These are phyloP conservation scores for Plectranthus barbatus DNA, from an alignment of 257 asterid genomes.

Conservation along the genomic window DNA sequence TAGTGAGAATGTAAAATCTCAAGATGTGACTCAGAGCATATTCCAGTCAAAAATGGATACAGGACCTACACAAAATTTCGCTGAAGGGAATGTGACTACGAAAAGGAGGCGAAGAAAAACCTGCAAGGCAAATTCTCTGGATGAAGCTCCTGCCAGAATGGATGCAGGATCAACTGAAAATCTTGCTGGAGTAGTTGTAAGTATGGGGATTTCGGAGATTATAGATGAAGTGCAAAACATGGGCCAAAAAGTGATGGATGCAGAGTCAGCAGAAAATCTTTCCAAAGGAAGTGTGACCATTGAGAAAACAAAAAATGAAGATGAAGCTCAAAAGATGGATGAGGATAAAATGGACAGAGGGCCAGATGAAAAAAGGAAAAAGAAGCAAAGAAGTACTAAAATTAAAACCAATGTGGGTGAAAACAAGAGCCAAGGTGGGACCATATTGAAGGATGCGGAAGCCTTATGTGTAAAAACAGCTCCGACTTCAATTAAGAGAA, in stretches of 20 bases:
- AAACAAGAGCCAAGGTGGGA: background rate
- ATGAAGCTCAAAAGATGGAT: background rate
- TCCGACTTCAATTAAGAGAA: constrained; percentile 31
- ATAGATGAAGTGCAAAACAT: constrained; percentile 7
- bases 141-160: background rate
- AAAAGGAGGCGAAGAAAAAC: background rate
- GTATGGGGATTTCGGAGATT: background rate
- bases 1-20: background rate
- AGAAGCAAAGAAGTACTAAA: background rate
- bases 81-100: constrained; percentile 1
- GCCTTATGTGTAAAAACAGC: constrained; percentile 7
- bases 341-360: background rate
- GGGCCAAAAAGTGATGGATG: background rate
- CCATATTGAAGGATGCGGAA: constrained; percentile 14
- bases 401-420: constrained; percentile 4
- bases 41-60: background rate
- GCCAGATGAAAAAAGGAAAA: background rate
- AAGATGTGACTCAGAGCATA: background rate
- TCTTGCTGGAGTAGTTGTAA: background rate
- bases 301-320: background rate
- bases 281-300: background rate
- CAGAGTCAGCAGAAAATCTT: background rate
- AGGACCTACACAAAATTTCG: background rate
- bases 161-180: background rate
- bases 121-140: background rate